Percentiles rank a stretch among this genome's conserved stretches.
Evolutionary conservation across 2,329 filamentous ascomycete species (phyloP).

Genomic region (Beauveria bassiana): DNA sequence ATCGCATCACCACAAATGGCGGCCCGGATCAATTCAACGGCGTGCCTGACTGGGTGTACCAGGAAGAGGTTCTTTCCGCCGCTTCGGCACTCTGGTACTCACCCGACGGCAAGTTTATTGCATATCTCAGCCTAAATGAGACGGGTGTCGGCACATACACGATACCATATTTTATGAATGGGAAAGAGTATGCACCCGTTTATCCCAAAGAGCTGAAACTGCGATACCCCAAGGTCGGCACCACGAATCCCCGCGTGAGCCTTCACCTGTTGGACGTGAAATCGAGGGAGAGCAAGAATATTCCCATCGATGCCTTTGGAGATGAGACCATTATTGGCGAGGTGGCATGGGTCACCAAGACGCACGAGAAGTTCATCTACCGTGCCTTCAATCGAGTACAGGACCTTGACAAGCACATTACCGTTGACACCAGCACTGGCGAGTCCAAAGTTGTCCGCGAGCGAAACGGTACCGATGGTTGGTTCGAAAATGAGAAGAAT

Average conservation of each 20-base stretch:
- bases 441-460: slow-evolving; percentile 31
- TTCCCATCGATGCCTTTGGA: slow-evolving; percentile 50
- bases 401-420: slow-evolving; percentile 53
- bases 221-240: slow-evolving; percentile 62
- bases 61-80: slow-evolving; percentile 53
- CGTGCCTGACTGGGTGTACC: slow-evolving; percentile 76
- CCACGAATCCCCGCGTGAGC: slow-evolving; percentile 56
- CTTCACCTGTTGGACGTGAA: slow-evolving; percentile 51
- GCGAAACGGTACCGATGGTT: slow-evolving; percentile 51
- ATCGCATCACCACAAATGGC: slow-evolving; percentile 52
- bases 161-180: slow-evolving; percentile 59
- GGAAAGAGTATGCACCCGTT: slow-evolving; percentile 45
- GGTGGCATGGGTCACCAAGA: slow-evolving; percentile 57
- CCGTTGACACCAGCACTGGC: slow-evolving; percentile 43
- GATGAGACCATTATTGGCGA: slow-evolving; percentile 60
- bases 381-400: slow-evolving; percentile 63
- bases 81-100: slow-evolving; percentile 91
- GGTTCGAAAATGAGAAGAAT: slow-evolving; percentile 52
- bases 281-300: slow-evolving; percentile 33
- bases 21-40: slow-evolving; percentile 56
- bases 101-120: slow-evolving; percentile 74
- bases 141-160: slow-evolving; percentile 60
- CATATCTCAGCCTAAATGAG: slow-evolving; percentile 83
- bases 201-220: slow-evolving; percentile 57
- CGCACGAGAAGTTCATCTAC: slow-evolving; percentile 54